These are phyloP conservation scores for Pseudocercospora vitis DNA, from an alignment of 2,329 filamentous ascomycete genomes.

Conservation along the genomic window DNA sequence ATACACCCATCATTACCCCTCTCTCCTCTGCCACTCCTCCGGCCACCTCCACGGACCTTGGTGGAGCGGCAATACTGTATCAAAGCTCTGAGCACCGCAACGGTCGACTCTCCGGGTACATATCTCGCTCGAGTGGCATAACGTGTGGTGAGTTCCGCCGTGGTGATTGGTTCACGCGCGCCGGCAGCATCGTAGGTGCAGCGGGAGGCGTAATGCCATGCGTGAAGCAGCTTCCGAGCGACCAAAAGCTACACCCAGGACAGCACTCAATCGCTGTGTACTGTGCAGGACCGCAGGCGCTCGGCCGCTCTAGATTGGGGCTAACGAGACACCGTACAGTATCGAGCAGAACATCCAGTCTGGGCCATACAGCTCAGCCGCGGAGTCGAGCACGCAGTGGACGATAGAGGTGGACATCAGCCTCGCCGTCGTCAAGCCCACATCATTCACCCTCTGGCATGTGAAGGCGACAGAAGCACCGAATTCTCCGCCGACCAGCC, in stretches of 20 bases:
- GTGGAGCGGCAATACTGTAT: background rate
- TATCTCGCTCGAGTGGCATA: background rate
- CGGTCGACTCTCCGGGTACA: background rate
- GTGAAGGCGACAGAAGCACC: slow-evolving; percentile 4
- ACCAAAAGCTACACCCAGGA: slow-evolving; percentile 1
- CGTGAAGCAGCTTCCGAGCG: background rate
- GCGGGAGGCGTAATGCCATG: background rate
- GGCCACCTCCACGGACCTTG: background rate
- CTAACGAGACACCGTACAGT: background rate
- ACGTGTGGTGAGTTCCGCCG: background rate
- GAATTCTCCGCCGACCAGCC: slow-evolving; percentile 5
- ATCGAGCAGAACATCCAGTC: background rate
- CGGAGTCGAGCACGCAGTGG: background rate
- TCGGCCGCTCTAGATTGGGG: background rate
- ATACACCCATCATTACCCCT: background rate
- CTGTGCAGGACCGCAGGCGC: slow-evolving; percentile 1
- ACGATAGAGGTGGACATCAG: background rate
- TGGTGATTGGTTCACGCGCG: background rate
- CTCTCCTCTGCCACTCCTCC: background rate
- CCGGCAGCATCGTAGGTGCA: background rate
- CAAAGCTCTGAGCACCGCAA: background rate
- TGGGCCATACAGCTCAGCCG: background rate
- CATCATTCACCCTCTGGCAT: slow-evolving; percentile 3
- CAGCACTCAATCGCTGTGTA: too few species aligned
- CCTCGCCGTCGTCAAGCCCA: slow-evolving; percentile 4